Evolutionary conservation across 2,329 filamentous ascomycete genomes (phyloP).

Genomic region (Drechslerella dactyloides): DNA sequence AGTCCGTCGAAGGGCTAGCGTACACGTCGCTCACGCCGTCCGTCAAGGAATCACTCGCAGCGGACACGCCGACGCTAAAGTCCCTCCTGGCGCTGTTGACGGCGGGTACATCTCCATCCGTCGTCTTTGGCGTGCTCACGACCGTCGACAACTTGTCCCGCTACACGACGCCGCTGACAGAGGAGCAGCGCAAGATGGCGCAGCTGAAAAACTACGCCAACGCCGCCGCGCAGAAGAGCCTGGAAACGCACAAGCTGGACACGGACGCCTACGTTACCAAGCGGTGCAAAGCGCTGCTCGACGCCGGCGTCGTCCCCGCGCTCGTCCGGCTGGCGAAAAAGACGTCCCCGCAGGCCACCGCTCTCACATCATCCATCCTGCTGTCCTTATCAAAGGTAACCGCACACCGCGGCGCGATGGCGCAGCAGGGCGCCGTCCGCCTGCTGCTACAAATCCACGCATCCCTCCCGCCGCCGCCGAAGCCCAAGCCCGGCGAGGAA

Average conservation of each 20-base stretch:
- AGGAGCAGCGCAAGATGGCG: conserved; percentile 89
- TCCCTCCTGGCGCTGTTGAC: conserved; percentile 65
- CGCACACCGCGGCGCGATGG: conserved; percentile 76
- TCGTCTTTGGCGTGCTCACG: conserved; percentile 84
- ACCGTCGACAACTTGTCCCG: conserved; percentile 83
- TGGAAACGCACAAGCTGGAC: conserved; percentile 46
- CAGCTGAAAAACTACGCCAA: conserved; percentile 95
- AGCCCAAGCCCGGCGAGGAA: conserved; percentile 56
- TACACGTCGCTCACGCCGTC: conserved; percentile 86
- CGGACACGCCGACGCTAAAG: conserved; percentile 71
- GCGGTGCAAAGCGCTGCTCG: conserved; percentile 78
- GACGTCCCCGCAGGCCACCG: conserved; percentile 72
- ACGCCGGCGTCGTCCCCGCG: conserved; percentile 76
- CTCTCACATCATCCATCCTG: conserved; percentile 77
- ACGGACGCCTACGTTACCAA: conserved; percentile 65
- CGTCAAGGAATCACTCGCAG: conserved; percentile 80
- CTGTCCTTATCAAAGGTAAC: conserved; percentile 77
- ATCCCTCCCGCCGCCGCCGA: conserved; percentile 31
- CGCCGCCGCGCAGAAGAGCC: conserved; percentile 64
- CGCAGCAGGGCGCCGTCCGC: conserved; percentile 91
- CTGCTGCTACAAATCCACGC: conserved; percentile 74
- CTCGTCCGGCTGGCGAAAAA: conserved; percentile 77
- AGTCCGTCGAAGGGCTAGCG: conserved; percentile 86
- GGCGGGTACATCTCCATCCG: conserved; percentile 68
- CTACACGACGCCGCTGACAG: conserved; percentile 77